A percentile compares a stretch with the other conserved stretches of the same genome.
phyloP scores from a whole-genome alignment of 163 green algal genomes.

The Scenedesmus sp. region DNA sequence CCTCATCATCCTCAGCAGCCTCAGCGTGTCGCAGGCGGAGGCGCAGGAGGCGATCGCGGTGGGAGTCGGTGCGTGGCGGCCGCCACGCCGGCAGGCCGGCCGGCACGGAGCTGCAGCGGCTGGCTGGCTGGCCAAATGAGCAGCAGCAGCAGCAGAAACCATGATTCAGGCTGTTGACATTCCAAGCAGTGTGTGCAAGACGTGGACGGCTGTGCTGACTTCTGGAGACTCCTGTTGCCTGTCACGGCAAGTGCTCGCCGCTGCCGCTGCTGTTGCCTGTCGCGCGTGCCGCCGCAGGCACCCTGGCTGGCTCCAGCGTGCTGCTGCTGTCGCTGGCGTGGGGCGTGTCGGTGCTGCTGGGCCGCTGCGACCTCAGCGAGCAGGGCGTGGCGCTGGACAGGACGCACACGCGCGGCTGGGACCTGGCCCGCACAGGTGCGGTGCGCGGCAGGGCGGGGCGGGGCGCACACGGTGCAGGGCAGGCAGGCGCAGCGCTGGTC shows the following conservation, averaged over 20 bases:
- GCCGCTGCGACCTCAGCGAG: conserved; percentile 70
- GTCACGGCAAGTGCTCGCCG: too few species aligned
- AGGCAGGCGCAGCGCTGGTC: not conserved
- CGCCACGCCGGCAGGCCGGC: too few species aligned
- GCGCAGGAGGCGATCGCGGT: conserved; percentile 63
- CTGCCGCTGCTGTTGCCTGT: not conserved
- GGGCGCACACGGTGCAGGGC: too few species aligned
- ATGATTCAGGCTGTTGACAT: too few species aligned
- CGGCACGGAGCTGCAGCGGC: too few species aligned
- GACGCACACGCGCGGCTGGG: conserved; percentile 51
- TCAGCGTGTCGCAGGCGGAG: conserved; percentile 55
- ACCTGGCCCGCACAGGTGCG: conserved; percentile 15
- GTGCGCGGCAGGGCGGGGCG: too few species aligned
- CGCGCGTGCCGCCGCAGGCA: not conserved
- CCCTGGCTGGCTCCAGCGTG: conserved; percentile 64
- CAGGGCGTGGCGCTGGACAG: conserved; percentile 51
- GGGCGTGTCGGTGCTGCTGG: conserved; percentile 63
- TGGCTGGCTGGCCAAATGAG: too few species aligned
- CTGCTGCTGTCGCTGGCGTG: conserved; percentile 77
- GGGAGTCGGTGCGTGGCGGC: conserved; percentile 53
- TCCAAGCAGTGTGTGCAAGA: too few species aligned
- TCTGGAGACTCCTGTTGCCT: not conserved
- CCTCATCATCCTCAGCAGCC: conserved; percentile 69
- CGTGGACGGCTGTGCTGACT: not conserved
- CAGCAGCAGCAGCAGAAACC: too few species aligned